Percentiles rank a stretch among this genome's conserved stretches.
Evolutionary conservation across 257 asterid genomes (phyloP).

Genomic region (Lycium ferocissimum): DNA sequence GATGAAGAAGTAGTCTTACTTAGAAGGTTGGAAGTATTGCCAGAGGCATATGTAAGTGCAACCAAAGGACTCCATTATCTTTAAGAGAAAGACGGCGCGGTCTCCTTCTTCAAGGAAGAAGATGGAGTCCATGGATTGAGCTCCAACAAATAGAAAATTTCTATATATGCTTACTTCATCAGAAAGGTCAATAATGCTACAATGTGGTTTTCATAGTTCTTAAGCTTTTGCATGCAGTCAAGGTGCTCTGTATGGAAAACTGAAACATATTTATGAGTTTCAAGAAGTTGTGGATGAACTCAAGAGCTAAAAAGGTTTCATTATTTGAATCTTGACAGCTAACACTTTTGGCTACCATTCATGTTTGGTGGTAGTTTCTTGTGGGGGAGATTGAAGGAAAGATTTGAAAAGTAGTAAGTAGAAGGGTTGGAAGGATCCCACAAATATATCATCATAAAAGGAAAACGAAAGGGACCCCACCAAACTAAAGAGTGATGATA

Average conservation of each 20-base stretch:
- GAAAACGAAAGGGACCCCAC: conserved; percentile 6
- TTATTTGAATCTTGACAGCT: not conserved
- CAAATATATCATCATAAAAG: not conserved
- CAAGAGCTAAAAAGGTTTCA: not conserved
- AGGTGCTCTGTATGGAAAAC: not conserved
- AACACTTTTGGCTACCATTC: not conserved
- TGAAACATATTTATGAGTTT: conserved; percentile 29
- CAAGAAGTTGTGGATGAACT: not conserved
- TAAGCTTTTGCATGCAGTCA: conserved; percentile 1
- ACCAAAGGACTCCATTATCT: conserved; percentile 56
- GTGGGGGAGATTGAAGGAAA: not conserved
- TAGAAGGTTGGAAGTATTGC: conserved; percentile 59
- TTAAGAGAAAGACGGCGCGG: conserved; percentile 54
- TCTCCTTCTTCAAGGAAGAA: conserved; percentile 62
- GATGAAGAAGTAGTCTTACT: conserved; percentile 45
- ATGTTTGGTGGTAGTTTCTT: conserved; percentile 14
- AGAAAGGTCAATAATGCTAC: not conserved
- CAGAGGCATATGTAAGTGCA: conserved; percentile 74
- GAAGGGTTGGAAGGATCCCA: not conserved
- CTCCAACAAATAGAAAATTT: not conserved
- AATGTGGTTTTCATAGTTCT: not conserved
- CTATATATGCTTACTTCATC: not conserved
- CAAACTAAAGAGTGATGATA: not conserved
- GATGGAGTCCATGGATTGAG: conserved; percentile 36
- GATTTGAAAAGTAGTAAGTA: conserved; percentile 25